Evolutionary conservation across 768 basidiomycete genomes (phyloP).

Genomic region (Mycena haematopus): DNA sequence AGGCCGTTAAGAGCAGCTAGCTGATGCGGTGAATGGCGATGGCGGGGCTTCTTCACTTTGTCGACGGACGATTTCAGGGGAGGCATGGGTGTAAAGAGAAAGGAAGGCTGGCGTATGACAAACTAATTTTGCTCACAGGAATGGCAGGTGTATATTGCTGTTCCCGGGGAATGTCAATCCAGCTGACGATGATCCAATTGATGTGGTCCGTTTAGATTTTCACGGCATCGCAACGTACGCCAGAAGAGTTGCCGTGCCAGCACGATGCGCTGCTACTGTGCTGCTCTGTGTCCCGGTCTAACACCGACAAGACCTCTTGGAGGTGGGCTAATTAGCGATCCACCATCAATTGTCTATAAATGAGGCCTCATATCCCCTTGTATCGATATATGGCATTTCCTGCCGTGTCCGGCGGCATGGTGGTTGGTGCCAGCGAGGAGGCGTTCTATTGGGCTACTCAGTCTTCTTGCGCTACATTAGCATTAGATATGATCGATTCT

Average conservation of each 20-base stretch:
- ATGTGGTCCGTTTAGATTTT: conserved; percentile 3
- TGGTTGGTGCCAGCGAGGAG: conserved; percentile 6
- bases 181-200: conserved; percentile 16
- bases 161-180: conserved; percentile 19
- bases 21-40: conserved; percentile 76
- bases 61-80: conserved; percentile 41
- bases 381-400: conserved; percentile 2
- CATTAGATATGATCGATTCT: conserved; percentile 13
- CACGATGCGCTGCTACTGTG: not conserved
- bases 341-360: conserved; percentile 4
- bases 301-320: not conserved
- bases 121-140: conserved; percentile 29
- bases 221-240: conserved; percentile 9
- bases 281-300: conserved; percentile 1
- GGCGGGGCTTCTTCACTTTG: conserved; percentile 76
- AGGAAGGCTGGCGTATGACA: conserved; percentile 35
- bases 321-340: conserved; percentile 1
- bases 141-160: conserved; percentile 32
- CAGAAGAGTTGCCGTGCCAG: conserved; percentile 19
- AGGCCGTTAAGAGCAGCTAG: conserved; percentile 80
- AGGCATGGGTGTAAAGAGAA: conserved; percentile 35
- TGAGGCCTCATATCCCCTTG: conserved; percentile 18
- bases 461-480: conserved; percentile 11
- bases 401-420: conserved; percentile 6
- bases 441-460: conserved; percentile 8